Evolutionary conservation across 345 rosid genomes (phyloP).

Genomic region (Hirschfeldia incana): DNA sequence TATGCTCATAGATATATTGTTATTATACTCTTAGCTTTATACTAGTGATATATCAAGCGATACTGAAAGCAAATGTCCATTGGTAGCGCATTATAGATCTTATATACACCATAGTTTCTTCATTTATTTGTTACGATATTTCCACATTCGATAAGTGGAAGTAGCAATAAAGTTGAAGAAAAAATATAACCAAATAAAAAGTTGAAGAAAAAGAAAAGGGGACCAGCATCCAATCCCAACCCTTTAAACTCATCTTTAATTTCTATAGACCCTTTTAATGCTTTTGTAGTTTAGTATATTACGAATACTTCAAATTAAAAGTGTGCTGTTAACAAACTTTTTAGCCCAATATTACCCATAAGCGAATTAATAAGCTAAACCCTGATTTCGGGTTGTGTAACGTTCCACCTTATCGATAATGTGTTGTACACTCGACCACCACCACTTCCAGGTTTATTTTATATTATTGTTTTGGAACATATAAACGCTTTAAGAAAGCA

Average conservation of each 20-base stretch:
- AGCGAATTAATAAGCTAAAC: conserved; percentile 21
- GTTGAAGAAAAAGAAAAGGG: conserved; percentile 26
- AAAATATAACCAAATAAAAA: conserved; percentile 6
- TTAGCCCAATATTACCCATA: conserved; percentile 20
- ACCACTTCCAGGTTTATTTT: conserved; percentile 20
- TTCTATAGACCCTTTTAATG: conserved; percentile 21
- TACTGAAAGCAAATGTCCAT: conserved; percentile 4
- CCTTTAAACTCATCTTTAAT: conserved; percentile 37
- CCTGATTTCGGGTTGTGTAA: conserved; percentile 34
- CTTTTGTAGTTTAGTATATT: conserved; percentile 28
- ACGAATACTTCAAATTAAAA: conserved; percentile 10
- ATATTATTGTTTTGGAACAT: not conserved
- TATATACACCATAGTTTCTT: not conserved
- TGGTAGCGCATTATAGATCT: conserved; percentile 12
- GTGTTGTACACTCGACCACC: conserved; percentile 39
- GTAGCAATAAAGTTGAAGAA: conserved; percentile 11
- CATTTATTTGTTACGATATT: conserved; percentile 10
- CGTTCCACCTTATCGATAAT: conserved; percentile 42
- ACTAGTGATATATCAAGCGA: conserved; percentile 18
- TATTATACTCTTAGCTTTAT: conserved; percentile 13
- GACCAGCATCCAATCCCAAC: conserved; percentile 41
- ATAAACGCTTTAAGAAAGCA: conserved; percentile 5
- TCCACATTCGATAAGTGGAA: conserved; percentile 32
- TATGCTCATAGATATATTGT: conserved; percentile 5
- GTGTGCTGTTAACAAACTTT: conserved; percentile 3